Percentiles rank a stretch among this genome's conserved stretches.
Conservation (phyloP, 179 eudicot species). For the Heliamphora pulchella region DNA sequence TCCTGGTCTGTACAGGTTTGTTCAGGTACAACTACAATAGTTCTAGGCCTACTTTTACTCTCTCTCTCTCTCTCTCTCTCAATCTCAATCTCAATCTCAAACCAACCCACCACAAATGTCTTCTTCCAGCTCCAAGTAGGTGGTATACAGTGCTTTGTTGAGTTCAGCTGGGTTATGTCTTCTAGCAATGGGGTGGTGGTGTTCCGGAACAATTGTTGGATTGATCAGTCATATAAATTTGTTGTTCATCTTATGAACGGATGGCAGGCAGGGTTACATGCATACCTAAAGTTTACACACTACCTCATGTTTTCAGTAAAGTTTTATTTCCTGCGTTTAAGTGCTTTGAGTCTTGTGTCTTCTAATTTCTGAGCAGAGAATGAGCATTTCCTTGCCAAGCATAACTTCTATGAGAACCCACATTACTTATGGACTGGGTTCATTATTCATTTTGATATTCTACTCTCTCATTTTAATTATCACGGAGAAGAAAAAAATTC, state of each 20-base stretch:
- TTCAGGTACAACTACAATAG: constrained; percentile 50
- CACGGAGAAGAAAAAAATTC: neutral
- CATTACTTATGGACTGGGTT: neutral
- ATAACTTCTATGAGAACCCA: neutral
- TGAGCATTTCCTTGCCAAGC: neutral
- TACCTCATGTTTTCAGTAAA: neutral
- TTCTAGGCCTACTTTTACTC: neutral
- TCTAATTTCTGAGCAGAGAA: neutral
- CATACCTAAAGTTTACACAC: neutral
- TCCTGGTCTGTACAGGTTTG: constrained; percentile 80
- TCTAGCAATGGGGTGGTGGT: neutral
- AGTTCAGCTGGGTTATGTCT: constrained; percentile 7
- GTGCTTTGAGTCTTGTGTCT: neutral
- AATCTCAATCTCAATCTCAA: neutral
- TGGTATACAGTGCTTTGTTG: constrained; percentile 1
- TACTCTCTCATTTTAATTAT: neutral
- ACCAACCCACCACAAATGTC: neutral
- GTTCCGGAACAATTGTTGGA: neutral
- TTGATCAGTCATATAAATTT: neutral
- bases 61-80: neutral
- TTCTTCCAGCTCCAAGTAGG: neutral
- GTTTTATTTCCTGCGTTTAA: neutral
- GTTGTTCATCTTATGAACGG: neutral
- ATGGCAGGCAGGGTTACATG: neutral
- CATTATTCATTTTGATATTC: neutral